A percentile compares a stretch with the other conserved stretches of the same genome.
Conservation (phyloP, 2,329 filamentous ascomycete genomes). For the Penicillium sp. region DNA sequence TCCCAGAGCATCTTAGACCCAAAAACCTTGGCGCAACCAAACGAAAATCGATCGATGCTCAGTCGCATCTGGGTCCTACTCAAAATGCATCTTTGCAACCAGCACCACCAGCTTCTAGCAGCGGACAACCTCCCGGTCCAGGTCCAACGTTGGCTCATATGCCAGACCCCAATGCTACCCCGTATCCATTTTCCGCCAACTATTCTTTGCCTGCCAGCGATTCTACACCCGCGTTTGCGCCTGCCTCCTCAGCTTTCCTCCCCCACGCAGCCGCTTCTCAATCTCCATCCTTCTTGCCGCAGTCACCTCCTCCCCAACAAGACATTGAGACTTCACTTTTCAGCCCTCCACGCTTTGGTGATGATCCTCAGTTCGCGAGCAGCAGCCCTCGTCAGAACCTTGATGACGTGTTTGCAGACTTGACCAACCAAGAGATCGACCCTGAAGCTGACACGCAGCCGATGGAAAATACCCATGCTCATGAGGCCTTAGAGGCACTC, state of each 20-base stretch:
- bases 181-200: slow-evolving; percentile 42
- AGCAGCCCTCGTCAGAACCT: slow-evolving; percentile 43
- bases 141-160: slow-evolving; percentile 37
- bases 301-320: slow-evolving; percentile 40
- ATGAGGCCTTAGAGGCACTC: slow-evolving; percentile 47
- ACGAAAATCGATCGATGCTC: slow-evolving; percentile 64
- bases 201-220: slow-evolving; percentile 40
- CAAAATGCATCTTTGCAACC: slow-evolving; percentile 34
- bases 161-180: slow-evolving; percentile 29
- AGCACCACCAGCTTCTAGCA: slow-evolving; percentile 32
- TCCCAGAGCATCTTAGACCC: slow-evolving; percentile 77
- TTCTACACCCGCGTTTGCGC: slow-evolving; percentile 38
- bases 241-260: slow-evolving; percentile 38
- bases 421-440: slow-evolving; percentile 47
- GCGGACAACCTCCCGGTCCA: slow-evolving; percentile 31
- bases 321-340: slow-evolving; percentile 43
- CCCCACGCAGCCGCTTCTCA: slow-evolving; percentile 35
- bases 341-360: slow-evolving; percentile 42
- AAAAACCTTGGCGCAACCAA: slow-evolving; percentile 70
- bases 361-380: slow-evolving; percentile 31
- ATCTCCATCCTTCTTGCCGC: slow-evolving; percentile 41
- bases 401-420: slow-evolving; percentile 48
- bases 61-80: slow-evolving; percentile 11
- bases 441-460: slow-evolving; percentile 32
- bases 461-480: slow-evolving; percentile 49